Percentiles rank a stretch among this genome's conserved stretches.
phyloP scores from a whole-genome alignment of 345 rosid genomes.

The Eucalyptus curtisii region DNA sequence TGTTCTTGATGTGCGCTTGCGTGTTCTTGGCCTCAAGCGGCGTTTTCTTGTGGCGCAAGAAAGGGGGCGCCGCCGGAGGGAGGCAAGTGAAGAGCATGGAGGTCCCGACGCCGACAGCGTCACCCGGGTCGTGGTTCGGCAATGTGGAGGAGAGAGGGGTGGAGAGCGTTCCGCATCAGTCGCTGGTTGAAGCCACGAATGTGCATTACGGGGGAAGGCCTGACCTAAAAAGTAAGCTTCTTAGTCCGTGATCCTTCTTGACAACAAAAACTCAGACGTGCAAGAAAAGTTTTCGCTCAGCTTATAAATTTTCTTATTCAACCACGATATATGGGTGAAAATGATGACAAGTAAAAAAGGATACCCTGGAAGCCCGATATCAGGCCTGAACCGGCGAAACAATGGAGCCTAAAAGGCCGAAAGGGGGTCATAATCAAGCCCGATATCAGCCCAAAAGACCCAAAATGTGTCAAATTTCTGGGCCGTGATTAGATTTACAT shows the following conservation, averaged over 20 bases:
- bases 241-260: background rate
- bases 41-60: constrained; percentile 16
- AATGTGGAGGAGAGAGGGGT: background rate
- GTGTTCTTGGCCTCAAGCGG: constrained; percentile 5
- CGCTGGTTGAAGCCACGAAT: constrained; percentile 3
- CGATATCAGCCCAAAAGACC: background rate
- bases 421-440: background rate
- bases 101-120: background rate
- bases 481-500: background rate
- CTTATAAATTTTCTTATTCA: background rate
- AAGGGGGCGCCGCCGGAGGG: background rate
- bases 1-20: constrained; percentile 4
- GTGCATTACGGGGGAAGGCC: constrained; percentile 21
- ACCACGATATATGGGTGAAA: background rate
- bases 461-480: background rate
- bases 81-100: constrained; percentile 7
- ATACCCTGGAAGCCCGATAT: background rate
- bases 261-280: background rate
- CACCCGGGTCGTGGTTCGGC: background rate
- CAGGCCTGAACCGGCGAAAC: background rate
- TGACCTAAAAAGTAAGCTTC: constrained; percentile 17
- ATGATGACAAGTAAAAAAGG: background rate
- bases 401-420: background rate
- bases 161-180: constrained; percentile 14
- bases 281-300: background rate